Base-by-base conservation (phyloP, 164 flowering plant genomes). In the Magnolia changhungtana region DNA sequence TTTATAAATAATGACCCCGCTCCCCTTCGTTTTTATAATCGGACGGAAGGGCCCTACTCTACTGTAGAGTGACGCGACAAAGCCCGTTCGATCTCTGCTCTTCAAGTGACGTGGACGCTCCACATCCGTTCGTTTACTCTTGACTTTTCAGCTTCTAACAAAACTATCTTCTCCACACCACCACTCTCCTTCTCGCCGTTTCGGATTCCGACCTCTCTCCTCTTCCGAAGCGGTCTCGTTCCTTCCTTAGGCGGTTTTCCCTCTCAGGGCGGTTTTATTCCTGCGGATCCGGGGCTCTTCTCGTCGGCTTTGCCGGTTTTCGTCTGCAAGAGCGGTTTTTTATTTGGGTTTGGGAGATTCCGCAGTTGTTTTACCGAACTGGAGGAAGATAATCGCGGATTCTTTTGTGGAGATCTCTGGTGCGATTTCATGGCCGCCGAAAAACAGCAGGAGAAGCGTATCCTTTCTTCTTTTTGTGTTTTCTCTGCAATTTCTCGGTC, bases 361-460 rank as follows among this genome's bases (percentile, higher is more conserved):
- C 10, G 16, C 19, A 16, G 61, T 11, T 55, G 23, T 2, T 49
- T 52, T 49, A 73, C 67, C 76, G 84, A 85, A 55, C 86, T 82
- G 84, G 88, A 82, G 84, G 69, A 76, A 67, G 50, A 31, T 3
- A 68, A 68, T 5, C 49, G 29, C 27, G 71, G 71, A 45, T 68
- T 68, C 29, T 68, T 68, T 45, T 78, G 80, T 50, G 83, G 81
- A 59, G 85, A 81, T 49, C 79, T 85, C 37, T 85, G 86, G 86
- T 86, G 87, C 77, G 83, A 83, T 78, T 76, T 77, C 49, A 78
- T 83, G 83, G 82, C 84, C 1, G 51, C 82, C 3, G 77, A 83
- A 63, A 24, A 72, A 14, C 78, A 80, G n/a, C 45, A 68, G 21
- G 79, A 78, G 63, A 80, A 81, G 27, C 81, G 87, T 86, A 84